A percentile compares a stretch with the other conserved stretches of the same genome.
phyloP scores from a whole-genome alignment of 257 asterid genomes.

The Solanum paucissectum region DNA sequence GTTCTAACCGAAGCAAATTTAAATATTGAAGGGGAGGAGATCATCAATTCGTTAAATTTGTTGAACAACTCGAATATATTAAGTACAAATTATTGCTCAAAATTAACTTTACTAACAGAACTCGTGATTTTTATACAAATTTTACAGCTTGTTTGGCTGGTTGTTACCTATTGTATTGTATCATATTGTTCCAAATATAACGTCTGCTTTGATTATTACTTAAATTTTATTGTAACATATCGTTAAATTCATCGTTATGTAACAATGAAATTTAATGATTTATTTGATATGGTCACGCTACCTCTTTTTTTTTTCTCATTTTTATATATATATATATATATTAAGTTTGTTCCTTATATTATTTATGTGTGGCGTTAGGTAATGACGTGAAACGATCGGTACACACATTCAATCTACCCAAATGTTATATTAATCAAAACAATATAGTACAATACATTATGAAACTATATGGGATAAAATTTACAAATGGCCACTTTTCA shows the following conservation, averaged over 20 bases:
- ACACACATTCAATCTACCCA: background rate
- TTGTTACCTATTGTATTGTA: background rate
- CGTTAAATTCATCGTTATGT: background rate
- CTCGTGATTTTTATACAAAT: too few species aligned
- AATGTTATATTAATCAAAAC: background rate
- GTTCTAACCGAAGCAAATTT: background rate
- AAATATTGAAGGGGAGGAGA: background rate
- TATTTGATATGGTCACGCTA: background rate
- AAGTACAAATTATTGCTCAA: too few species aligned
- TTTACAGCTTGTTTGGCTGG: too few species aligned
- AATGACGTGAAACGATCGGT: background rate
- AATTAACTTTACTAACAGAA: too few species aligned
- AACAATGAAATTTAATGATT: background rate
- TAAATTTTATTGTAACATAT: background rate
- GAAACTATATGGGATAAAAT: background rate
- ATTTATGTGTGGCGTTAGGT: background rate
- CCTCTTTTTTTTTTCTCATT: rapidly evolving
- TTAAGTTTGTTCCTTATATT: background rate
- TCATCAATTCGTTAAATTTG: background rate
- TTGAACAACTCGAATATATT: too few species aligned
- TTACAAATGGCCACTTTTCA: background rate
- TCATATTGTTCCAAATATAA: background rate
- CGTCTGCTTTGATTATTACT: background rate
- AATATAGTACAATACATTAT: background rate
- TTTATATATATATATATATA: background rate